Evolutionary conservation across 352 stramenopile genomes (phyloP).

Genomic region (Phytophthora fragariaefolia): DNA sequence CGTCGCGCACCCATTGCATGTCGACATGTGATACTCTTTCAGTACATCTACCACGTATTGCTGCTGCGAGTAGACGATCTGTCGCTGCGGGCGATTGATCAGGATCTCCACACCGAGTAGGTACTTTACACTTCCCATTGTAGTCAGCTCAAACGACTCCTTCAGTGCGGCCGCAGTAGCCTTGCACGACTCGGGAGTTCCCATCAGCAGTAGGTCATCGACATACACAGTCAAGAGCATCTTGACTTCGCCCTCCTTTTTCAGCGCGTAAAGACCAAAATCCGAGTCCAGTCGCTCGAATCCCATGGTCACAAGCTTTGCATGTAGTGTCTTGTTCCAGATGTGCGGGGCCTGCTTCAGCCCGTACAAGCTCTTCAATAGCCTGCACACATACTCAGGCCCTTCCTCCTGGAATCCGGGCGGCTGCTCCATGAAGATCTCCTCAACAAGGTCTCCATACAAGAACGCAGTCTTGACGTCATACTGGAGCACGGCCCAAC

Average conservation of each 20-base stretch:
- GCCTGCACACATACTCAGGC: not conserved
- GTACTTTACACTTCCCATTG: not conserved
- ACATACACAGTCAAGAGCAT: not conserved
- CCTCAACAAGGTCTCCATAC: no score
- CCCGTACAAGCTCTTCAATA: not conserved
- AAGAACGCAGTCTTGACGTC: no score
- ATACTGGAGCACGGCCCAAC: no score
- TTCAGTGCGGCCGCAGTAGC: not conserved
- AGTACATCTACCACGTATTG: not conserved
- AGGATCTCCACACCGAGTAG: not conserved
- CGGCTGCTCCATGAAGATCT: not conserved
- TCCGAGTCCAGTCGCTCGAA: not conserved
- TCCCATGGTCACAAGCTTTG: not conserved
- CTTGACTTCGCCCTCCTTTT: not conserved
- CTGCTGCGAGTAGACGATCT: not conserved
- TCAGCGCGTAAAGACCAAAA: not conserved
- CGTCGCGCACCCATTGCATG: not conserved
- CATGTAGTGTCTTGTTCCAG: constrained; percentile 15
- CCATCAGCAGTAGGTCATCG: not conserved
- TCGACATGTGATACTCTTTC: not conserved
- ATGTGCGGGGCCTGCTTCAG: constrained; percentile 9
- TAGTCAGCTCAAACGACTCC: not conserved
- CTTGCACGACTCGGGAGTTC: not conserved
- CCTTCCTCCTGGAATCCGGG: not conserved
- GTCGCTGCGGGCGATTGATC: not conserved